These are phyloP conservation scores for Cytidiella melzeri DNA, from an alignment of 768 basidiomycete species.

Conservation along the genomic window DNA sequence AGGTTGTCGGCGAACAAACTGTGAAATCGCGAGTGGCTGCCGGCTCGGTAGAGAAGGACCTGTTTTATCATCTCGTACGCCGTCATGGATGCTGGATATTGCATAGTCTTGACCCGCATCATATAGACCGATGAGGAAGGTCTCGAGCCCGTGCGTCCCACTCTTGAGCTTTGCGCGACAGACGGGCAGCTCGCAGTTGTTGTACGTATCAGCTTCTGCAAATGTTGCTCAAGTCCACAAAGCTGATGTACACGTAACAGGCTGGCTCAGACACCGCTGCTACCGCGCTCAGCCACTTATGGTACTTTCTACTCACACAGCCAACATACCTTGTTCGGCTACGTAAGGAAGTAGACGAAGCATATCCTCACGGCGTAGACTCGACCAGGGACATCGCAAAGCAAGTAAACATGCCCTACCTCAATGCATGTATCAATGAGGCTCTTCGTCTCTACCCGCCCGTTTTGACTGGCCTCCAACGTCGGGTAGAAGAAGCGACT, in stretches of 20 bases:
- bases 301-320: constrained; percentile 10
- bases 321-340: constrained; percentile 21
- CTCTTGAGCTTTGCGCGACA: constrained; percentile 3
- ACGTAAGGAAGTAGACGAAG: constrained; percentile 34
- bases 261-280: constrained; percentile 15
- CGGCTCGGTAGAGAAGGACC: constrained; percentile 1
- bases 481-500: constrained; percentile 7
- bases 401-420: constrained; percentile 1
- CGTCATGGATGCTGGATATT: neutral
- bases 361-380: constrained; percentile 31
- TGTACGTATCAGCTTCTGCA: neutral
- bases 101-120: neutral
- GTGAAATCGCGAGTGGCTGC: constrained; percentile 2
- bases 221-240: neutral
- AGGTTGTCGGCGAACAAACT: constrained; percentile 6
- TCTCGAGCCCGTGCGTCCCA: constrained; percentile 1
- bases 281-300: constrained; percentile 6
- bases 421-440: constrained; percentile 16
- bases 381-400: neutral
- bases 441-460: constrained; percentile 19
- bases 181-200: constrained; percentile 12
- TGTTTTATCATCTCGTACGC: constrained; percentile 12
- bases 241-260: neutral
- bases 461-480: constrained; percentile 16
- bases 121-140: constrained; percentile 10